Conservation (phyloP, 768 basidiomycete species). For the Boletus reticuloceps region DNA sequence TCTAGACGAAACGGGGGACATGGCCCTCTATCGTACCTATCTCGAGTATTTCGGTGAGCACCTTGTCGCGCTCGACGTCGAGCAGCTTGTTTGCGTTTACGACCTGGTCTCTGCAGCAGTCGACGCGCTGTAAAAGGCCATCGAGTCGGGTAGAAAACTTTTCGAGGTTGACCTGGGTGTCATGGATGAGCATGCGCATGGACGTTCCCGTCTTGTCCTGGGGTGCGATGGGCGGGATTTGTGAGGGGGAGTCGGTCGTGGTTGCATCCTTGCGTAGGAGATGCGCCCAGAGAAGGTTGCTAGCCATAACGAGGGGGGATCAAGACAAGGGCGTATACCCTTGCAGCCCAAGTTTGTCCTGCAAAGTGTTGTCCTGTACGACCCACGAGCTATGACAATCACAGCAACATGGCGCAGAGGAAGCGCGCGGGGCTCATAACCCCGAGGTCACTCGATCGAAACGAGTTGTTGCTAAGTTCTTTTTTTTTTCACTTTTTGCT, state of each 20-base stretch:
- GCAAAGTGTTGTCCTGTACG: too few species aligned
- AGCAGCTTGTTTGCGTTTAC: conserved; percentile 53
- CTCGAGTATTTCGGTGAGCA: conserved; percentile 47
- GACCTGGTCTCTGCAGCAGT: conserved; percentile 53
- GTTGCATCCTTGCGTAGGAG: conserved; percentile 4
- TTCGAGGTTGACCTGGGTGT: conserved; percentile 71
- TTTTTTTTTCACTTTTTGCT: background rate
- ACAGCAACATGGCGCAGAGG: conserved; percentile 48
- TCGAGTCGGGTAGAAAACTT: conserved; percentile 59
- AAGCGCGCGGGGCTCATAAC: conserved; percentile 50
- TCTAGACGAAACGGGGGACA: background rate
- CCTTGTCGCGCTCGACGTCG: conserved; percentile 55
- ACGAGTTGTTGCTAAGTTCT: conserved; percentile 38
- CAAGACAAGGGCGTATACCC: too few species aligned
- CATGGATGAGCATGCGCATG: conserved; percentile 68
- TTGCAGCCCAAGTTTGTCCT: too few species aligned
- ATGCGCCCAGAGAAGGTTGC: conserved; percentile 5
- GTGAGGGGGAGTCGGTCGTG: background rate
- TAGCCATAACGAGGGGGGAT: background rate
- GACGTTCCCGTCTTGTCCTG: conserved; percentile 67
- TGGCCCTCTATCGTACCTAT: background rate
- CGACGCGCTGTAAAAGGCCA: conserved; percentile 47
- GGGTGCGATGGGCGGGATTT: conserved; percentile 1
- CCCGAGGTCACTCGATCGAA: conserved; percentile 50
- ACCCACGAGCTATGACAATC: background rate